Conservation (phyloP, 805 yeast species). For the Candida pini region DNA sequence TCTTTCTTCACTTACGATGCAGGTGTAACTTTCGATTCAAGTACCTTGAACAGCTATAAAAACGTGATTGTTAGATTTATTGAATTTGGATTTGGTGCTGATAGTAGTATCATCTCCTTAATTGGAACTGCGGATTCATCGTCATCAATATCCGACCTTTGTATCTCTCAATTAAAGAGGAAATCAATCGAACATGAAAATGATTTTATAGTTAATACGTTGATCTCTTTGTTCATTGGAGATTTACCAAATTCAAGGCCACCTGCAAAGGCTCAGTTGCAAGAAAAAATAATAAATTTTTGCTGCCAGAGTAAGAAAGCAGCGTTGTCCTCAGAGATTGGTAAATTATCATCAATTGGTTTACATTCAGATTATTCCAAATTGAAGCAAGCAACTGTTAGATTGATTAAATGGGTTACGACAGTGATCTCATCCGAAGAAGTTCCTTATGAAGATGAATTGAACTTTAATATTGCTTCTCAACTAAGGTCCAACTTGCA, state of each 20-base stretch:
- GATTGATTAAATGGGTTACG: conserved; percentile 60
- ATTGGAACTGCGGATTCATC: conserved; percentile 61
- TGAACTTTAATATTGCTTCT: conserved; percentile 41
- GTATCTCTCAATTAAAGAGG: conserved; percentile 47
- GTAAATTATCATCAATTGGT: conserved; percentile 53
- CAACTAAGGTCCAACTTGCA: conserved; percentile 46
- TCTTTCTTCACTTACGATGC: conserved; percentile 64
- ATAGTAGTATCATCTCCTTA: conserved; percentile 35
- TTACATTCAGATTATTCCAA: conserved; percentile 47
- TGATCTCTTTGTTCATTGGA: conserved; percentile 51
- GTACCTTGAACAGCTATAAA: conserved; percentile 39
- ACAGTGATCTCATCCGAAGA: conserved; percentile 14
- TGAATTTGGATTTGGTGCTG: conserved; percentile 36
- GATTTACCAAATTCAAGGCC: conserved; percentile 33
- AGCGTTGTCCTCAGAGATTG: conserved; percentile 35
- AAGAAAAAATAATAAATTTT: conserved; percentile 48
- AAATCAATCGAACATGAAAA: conserved; percentile 49
- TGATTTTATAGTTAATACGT: conserved; percentile 32
- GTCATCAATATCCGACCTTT: conserved; percentile 49
- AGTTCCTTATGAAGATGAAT: conserved; percentile 18
- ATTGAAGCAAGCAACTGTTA: conserved; percentile 52
- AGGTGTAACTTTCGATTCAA: conserved; percentile 52
- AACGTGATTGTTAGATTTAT: conserved; percentile 37
- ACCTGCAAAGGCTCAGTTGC: conserved; percentile 49
- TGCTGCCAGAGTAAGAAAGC: conserved; percentile 50